Evolutionary conservation across 805 yeast species (phyloP), one percentile per base, ranked within the genome.

Genomic region (Hanseniaspora hatyaiensis): DNA sequence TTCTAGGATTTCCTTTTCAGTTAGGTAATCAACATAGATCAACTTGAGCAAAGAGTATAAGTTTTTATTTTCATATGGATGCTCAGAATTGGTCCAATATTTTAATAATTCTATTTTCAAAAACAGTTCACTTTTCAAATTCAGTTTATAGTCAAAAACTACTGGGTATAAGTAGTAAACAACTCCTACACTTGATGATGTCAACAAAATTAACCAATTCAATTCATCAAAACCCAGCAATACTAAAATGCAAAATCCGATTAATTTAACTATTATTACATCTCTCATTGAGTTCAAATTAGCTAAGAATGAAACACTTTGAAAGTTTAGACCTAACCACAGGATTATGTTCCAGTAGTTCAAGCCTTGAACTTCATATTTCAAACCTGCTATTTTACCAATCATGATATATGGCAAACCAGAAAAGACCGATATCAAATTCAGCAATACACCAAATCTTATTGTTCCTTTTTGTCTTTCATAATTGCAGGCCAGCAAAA

Each of bases 391-490:
- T 4, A 67, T 9, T 51, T 65, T 53, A 1, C 80, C 79, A 4
- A 75, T 58, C 6, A 74, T 22, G 54, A 81, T 72, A 62, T 73
- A 80, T 38, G 75, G 72, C 33, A 84, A 57, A 3, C 82, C 95
- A 2, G 89, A 72, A 3, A 75, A 61, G 1, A 80, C 77, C 1
- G 94, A 83, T 41, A 81, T 62, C 22, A 82, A 57, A 59, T 85
- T 86, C 49, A 87, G 66, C 13, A 86, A 78, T 39, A 87, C 68
- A 3, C 94, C 95, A 3, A 95, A 82, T 61, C 84, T 76, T 2
- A 86, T 81, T 0, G 96, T 85, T 5, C 96, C 96, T 57, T 84
- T 80, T 19, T 64, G 59, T 49, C 70, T 65, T 66, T 45, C 49
- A 30, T 45, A 45, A 6, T 45, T 30, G n/a, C 49, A 45, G 8